Evolutionary conservation across 148 eudicot species (phyloP), one percentile per base, ranked within the genome.

Genomic region (Fagopyrum homotropicum): DNA sequence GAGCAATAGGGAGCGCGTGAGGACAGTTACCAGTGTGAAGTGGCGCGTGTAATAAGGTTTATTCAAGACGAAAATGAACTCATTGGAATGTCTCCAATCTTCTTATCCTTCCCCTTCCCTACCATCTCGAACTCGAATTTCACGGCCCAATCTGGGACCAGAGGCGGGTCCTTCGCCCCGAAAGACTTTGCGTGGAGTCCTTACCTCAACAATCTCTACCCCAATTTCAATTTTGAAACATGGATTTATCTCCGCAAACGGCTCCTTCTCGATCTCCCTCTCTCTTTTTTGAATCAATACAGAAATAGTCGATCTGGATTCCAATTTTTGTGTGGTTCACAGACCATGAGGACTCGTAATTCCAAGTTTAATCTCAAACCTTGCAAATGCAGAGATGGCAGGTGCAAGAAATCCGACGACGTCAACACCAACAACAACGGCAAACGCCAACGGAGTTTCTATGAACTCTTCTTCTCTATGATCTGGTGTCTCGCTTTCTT

Each of bases 391-490:
- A 19, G 45, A 51, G 64, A 49, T 29, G 40, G 30, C 14, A 73
- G 74, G 0, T 40, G 29, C 40, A 72, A 50, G 61, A 56, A 15
- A 49, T 19, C 4, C 14, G 54, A 16, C 2, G 72, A 75, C 47
- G 59, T 19, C 9, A 12, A 48, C 45, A 49, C 19, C 45, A 59
- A n/a, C 45, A 77, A 54, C 50, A 43, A 59, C 35, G 59, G 63
- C 30, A 80, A 56, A 35, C 70, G 52, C 15, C 73, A 66, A 4
- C 78, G 17, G 60, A 79, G 80, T 75, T 77, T 86, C 45, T 83
- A 79, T 76, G 85, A 85, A 73, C 84, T 86, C 10, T 43, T 88
- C 14, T 50, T 93, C 73, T 88, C 88, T 86, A 46, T 80, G 86
- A 73, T 90, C 91, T 66, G 71, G 71, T 66, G 93, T 84, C 88